Percentiles rank a stretch among this genome's conserved stretches.
Conservation (phyloP, 257 asterid genomes). For the Fraxinus anomala region DNA sequence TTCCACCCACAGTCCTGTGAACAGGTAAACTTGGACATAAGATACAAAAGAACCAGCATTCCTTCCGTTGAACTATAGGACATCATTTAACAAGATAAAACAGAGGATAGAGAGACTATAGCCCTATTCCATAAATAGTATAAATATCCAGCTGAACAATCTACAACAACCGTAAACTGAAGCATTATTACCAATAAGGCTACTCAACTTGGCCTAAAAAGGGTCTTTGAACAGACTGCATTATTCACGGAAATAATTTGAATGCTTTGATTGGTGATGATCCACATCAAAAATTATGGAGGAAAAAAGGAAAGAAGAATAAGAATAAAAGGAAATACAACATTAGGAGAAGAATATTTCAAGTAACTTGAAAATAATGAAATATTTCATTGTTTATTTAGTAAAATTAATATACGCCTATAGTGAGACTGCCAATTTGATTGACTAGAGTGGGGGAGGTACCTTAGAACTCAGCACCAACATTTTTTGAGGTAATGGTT, state of each 20-base stretch:
- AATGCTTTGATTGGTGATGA: background rate
- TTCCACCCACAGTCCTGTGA: slow-evolving; percentile 89
- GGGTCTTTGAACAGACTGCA: background rate
- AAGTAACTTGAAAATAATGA: background rate
- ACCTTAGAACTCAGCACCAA: slow-evolving; percentile 85
- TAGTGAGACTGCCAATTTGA: background rate
- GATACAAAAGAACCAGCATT: slow-evolving; percentile 3
- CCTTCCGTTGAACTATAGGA: slow-evolving; percentile 4
- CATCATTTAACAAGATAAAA: slow-evolving; percentile 4
- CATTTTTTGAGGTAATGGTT: slow-evolving; percentile 55
- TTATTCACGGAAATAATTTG: background rate
- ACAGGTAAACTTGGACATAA: slow-evolving; percentile 19
- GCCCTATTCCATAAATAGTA: background rate
- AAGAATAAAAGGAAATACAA: background rate
- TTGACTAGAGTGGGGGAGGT: slow-evolving; percentile 22
- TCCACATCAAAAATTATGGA: background rate
- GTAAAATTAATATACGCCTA: background rate
- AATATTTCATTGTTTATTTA: background rate
- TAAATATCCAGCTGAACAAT: background rate
- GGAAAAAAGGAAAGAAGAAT: background rate
- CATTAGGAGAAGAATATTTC: background rate
- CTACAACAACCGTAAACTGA: background rate
- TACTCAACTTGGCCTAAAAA: background rate
- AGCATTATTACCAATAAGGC: background rate
- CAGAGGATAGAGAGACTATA: slow-evolving; percentile 3